phyloP scores from a whole-genome alignment of 257 asterid genomes.

The Penstemon barbatus region DNA sequence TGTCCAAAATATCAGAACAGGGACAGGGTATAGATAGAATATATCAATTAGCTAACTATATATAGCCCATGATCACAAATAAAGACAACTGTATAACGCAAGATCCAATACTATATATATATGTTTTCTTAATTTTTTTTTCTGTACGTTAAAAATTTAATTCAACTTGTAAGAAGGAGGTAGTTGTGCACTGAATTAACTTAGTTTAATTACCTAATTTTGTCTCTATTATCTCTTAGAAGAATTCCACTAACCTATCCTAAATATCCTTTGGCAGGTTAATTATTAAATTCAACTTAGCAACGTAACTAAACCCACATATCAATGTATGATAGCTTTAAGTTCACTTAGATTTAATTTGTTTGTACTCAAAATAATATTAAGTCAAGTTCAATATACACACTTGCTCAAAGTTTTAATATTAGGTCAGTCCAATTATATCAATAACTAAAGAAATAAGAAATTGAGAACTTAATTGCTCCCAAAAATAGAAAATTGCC shows the following conservation, averaged over 20 bases:
- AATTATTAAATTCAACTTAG: constrained; percentile 5
- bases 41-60: constrained; percentile 3
- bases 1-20: constrained; percentile 29
- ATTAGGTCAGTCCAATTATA: not conserved
- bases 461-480: too few species aligned
- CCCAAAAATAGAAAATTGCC: too few species aligned
- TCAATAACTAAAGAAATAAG: not conserved
- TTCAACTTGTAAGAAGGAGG: not conserved
- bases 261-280: not conserved
- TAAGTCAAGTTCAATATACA: not conserved
- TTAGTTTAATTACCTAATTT: constrained; percentile 30
- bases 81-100: constrained; percentile 46
- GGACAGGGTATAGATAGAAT: constrained; percentile 11
- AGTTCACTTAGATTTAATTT: too few species aligned
- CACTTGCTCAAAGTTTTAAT: not conserved
- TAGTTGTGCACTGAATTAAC: not conserved
- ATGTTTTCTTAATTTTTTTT: not conserved
- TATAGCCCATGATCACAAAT: constrained; percentile 14
- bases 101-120: constrained; percentile 50
- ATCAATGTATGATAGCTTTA: not conserved
- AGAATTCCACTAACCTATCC: constrained; percentile 28
- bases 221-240: constrained; percentile 31
- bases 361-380: too few species aligned
- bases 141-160: constrained; percentile 1
- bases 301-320: constrained; percentile 28